phyloP scores from a whole-genome alignment of 208 protist species.

The Herpetomonas samuelpessoai region DNA sequence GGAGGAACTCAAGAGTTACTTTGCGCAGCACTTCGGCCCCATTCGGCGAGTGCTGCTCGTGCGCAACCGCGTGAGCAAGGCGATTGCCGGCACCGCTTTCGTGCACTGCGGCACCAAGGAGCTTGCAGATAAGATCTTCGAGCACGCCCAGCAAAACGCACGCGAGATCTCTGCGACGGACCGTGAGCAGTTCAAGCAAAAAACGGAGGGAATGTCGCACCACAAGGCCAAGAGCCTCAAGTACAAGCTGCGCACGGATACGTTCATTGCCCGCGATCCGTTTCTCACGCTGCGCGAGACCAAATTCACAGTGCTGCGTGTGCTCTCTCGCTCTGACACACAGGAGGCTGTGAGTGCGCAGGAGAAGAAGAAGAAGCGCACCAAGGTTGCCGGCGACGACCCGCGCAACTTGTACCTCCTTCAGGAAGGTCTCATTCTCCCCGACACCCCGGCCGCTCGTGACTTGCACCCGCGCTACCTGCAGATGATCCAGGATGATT shows the following conservation, averaged over 20 bases:
- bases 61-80: slow-evolving; percentile 63
- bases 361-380: slow-evolving; percentile 89
- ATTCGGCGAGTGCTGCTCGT: slow-evolving; percentile 86
- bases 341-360: slow-evolving; percentile 68
- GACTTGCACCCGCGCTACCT: slow-evolving; percentile 79
- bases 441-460: slow-evolving; percentile 69
- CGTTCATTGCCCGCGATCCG: slow-evolving; percentile 63
- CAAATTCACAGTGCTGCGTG: slow-evolving; percentile 79
- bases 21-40: slow-evolving; percentile 64
- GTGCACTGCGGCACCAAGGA: slow-evolving; percentile 76
- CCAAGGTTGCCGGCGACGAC: slow-evolving; percentile 87
- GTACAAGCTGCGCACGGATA: slow-evolving; percentile 77
- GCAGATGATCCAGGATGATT: slow-evolving; percentile 86
- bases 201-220: slow-evolving; percentile 75
- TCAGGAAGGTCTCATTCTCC: slow-evolving; percentile 83
- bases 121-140: slow-evolving; percentile 73
- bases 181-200: slow-evolving; percentile 57
- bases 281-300: slow-evolving; percentile 85
- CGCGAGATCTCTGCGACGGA: slow-evolving; percentile 72
- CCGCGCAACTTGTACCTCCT: slow-evolving; percentile 87
- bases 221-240: slow-evolving; percentile 75
- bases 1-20: slow-evolving; percentile 73
- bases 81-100: slow-evolving; percentile 79
- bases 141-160: slow-evolving; percentile 82
- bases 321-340: slow-evolving; percentile 77